phyloP scores from a whole-genome alignment of 2,329 filamentous ascomycete species.

The Pseudocercospora pini-densiflorae region DNA sequence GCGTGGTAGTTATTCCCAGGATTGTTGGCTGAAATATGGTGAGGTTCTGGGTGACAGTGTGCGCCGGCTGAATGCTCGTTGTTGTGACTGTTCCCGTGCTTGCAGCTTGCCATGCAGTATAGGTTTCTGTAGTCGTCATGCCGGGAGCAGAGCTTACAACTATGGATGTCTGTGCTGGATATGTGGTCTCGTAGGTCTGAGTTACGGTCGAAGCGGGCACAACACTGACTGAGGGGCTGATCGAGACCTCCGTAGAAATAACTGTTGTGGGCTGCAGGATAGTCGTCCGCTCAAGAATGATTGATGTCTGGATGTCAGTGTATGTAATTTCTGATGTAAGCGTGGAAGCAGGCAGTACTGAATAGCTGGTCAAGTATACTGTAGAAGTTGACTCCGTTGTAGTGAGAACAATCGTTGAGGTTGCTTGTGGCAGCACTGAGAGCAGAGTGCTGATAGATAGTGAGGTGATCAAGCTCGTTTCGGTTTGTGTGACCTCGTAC shows the following conservation, averaged over 20 bases:
- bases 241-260: conserved; percentile 2
- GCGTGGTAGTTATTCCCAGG: background rate
- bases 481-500: background rate
- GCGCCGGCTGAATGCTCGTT: conserved; percentile 3
- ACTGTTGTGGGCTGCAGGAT: conserved; percentile 1
- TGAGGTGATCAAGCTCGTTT: too few relatives aligned
- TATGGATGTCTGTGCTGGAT: background rate
- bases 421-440: too few relatives aligned
- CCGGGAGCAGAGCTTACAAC: background rate
- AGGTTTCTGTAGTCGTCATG: background rate
- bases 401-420: background rate
- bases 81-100: background rate
- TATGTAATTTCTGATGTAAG: background rate
- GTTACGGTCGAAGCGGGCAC: background rate
- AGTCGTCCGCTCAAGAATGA: background rate
- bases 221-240: conserved; percentile 3
- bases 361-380: background rate
- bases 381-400: background rate
- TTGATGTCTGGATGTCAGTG: background rate
- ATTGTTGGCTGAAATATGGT: background rate
- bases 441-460: too few relatives aligned
- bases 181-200: background rate
- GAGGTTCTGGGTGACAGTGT: conserved; percentile 1
- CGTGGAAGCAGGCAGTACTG: background rate
- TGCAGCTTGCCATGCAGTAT: background rate